A percentile compares a stretch with the other conserved stretches of the same genome.
Conservation (phyloP, 2,329 filamentous ascomycete genomes). For the Rasamsonia emersonii region DNA sequence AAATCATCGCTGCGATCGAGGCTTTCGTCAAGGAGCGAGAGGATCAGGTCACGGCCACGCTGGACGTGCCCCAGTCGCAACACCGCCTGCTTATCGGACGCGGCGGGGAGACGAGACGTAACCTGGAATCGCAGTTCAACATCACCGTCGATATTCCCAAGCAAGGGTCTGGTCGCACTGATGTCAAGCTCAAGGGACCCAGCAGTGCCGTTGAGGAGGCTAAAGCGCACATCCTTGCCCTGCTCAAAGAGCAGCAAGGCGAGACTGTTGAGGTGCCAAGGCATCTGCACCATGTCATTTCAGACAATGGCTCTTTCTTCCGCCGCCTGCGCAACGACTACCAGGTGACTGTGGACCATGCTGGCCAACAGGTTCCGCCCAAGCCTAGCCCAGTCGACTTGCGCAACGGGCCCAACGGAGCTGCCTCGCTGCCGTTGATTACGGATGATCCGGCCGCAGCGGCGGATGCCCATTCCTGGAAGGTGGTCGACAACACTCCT, state of each 20-base stretch:
- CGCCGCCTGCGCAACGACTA: conserved; percentile 76
- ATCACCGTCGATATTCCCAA: conserved; percentile 86
- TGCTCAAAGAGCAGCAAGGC: conserved; percentile 79
- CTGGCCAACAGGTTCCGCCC: conserved; percentile 65
- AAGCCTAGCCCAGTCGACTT: conserved; percentile 50
- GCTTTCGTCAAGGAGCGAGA: conserved; percentile 74
- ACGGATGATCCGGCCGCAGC: conserved; percentile 67
- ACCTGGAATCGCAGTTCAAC: conserved; percentile 76
- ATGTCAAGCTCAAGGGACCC: conserved; percentile 76
- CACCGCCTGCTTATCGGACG: conserved; percentile 87
- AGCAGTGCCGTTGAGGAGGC: conserved; percentile 73
- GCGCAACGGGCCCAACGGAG: conserved; percentile 49
- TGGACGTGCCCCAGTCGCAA: conserved; percentile 83
- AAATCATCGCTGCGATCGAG: conserved; percentile 74
- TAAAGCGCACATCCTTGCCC: conserved; percentile 67
- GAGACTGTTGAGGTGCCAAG: conserved; percentile 80
- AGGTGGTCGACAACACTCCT: conserved; percentile 53
- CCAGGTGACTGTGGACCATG: conserved; percentile 86
- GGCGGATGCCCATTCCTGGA: conserved; percentile 71
- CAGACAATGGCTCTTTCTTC: conserved; percentile 88
- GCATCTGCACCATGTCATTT: conserved; percentile 69
- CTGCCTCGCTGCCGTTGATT: conserved; percentile 69
- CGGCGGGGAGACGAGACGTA: conserved; percentile 76
- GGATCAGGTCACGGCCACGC: conserved; percentile 65
- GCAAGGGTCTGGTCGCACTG: conserved; percentile 74